Evolutionary conservation across 345 rosid genomes (phyloP), one percentile per base, ranked within the genome.

Genomic region (Eucalyptus cladocalyx): DNA sequence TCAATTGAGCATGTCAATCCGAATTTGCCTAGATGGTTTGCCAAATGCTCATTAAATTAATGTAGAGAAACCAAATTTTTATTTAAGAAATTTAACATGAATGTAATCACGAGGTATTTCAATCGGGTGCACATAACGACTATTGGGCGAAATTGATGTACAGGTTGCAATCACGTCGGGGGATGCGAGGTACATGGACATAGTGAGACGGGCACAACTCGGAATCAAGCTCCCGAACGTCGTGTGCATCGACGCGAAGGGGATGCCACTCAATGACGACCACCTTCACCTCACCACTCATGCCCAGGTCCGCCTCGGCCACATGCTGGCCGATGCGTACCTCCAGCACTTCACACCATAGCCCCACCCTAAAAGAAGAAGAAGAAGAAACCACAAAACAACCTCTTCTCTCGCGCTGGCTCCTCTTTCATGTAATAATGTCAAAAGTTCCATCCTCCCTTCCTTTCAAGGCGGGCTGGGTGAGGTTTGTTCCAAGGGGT

Each of bases 131-230:
- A 60, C 30, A 28, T 60, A 11, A 26, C 26, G 5, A 11, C 15
- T 28, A 60, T 12, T 28, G 67, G 32, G 13, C 62, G 0, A 56
- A 56, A 56, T 56, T 12, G 3, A 9, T 89, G 60, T 85, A 88
- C 91, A 97, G 99, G 98, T 97, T 32, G 99, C 98, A 19, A 90
- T 98, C 23, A 93, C 95, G 54, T 94, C 99, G 2, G 99, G 99
- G 69, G 97, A 93, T 72, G 89, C 28, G 28, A 94, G 62, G 89
- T 93, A 94, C 90, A 86, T 95, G 42, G 98, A 95, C 88, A 95
- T 89, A 86, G 97, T 97, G 58, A 94, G 99, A 87, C 94, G 93
- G 92, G 98, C 98, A 6, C 99, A 97, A 85, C 86, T 95, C 43
- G 92, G 94, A 28, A 90, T 96, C 42, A 91, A 93, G 45, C 89